Evolutionary conservation across 192 early-diverging fungal species (phyloP).

Genomic region (Mortierella hygrophila): DNA sequence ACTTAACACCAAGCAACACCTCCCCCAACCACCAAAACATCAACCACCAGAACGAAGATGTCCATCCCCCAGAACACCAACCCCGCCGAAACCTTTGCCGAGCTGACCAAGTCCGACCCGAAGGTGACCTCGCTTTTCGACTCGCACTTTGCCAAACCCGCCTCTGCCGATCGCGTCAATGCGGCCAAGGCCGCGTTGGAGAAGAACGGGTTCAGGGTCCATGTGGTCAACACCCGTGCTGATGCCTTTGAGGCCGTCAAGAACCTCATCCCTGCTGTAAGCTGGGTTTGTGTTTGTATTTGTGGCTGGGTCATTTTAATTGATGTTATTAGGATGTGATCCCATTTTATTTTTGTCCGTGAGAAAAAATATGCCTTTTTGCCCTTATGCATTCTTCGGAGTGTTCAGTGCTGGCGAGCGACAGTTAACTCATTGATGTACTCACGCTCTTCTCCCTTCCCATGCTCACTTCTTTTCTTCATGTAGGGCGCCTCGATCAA

Average conservation of each 20-base stretch:
- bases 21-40: not conserved
- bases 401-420: not conserved
- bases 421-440: not conserved
- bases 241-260: constrained; percentile 55
- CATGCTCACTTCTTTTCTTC: not conserved
- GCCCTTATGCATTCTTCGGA: not conserved
- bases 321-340: not conserved
- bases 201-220: constrained; percentile 52
- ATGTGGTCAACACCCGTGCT: constrained; percentile 42
- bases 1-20: not conserved
- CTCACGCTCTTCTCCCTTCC: not conserved
- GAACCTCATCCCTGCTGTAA: constrained; percentile 52
- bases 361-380: not conserved
- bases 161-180: constrained; percentile 39
- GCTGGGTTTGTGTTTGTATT: not conserved
- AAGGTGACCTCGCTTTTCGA: constrained; percentile 8
- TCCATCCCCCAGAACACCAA: constrained; percentile 47
- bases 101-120: constrained; percentile 23
- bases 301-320: too few relatives aligned
- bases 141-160: constrained; percentile 34
- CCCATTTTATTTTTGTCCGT: not conserved
- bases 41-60: constrained; percentile 17
- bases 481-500: constrained; percentile 46
- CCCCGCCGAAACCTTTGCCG: constrained; percentile 30
- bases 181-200: constrained; percentile 56